These are phyloP conservation scores for Colletotrichum sp. DNA, from an alignment of 2,329 filamentous ascomycete species.

Conservation along the genomic window DNA sequence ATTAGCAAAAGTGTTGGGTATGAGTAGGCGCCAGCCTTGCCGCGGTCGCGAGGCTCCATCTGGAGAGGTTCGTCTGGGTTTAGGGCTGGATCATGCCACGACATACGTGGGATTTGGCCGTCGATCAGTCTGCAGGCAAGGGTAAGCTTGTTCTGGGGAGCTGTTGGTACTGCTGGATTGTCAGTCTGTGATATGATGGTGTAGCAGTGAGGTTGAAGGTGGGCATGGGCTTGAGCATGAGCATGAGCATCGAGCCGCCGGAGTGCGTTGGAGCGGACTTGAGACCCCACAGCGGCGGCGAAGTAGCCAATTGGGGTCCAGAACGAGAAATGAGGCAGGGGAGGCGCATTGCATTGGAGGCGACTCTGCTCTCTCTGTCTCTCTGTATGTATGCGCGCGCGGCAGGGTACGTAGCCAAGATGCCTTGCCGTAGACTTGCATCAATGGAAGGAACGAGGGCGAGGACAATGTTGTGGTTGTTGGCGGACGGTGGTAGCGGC, in stretches of 20 bases:
- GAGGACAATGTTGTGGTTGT: not conserved
- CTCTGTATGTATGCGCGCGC: not conserved
- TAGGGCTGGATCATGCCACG: conserved; percentile 13
- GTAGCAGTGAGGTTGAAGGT: not conserved
- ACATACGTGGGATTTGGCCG: not conserved
- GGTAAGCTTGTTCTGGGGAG: not conserved
- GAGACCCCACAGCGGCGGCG: conserved; percentile 1
- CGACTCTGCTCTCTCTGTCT: not conserved
- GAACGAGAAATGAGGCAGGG: conserved; percentile 14
- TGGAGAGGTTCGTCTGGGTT: not conserved
- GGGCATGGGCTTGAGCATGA: not conserved
- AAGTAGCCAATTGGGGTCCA: conserved; percentile 4
- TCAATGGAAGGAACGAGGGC: not conserved
- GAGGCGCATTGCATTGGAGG: conserved; percentile 6
- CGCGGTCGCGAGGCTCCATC: not conserved
- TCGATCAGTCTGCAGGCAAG: not conserved
- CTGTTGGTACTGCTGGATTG: not conserved
- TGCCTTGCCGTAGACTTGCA: not conserved
- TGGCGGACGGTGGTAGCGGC: not conserved
- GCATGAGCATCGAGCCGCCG: not conserved
- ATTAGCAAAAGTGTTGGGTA: conserved; percentile 33
- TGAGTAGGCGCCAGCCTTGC: conserved; percentile 40
- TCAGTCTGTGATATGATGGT: not conserved
- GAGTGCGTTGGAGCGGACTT: not conserved
- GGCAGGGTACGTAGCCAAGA: not conserved